Base-by-base conservation (phyloP, 2,329 filamentous ascomycete species). In the Exserohilum rostratum region DNA sequence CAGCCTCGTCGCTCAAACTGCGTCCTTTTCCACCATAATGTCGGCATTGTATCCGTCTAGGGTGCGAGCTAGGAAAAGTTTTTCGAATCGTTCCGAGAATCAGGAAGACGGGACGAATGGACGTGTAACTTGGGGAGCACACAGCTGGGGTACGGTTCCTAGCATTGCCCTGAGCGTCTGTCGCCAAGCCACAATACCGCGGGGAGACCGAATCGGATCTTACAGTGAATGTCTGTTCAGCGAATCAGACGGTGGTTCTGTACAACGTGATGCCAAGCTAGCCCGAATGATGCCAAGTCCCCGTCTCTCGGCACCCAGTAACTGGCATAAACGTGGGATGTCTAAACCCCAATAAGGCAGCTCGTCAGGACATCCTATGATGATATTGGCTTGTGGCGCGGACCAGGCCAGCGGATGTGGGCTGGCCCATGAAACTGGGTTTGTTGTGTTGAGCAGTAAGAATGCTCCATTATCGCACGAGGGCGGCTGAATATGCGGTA, bases 371-470 rank as follows among this genome's bases (percentile, higher is more conserved):
- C 15, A 34, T 34, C 45, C 35, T 25, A 61, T 66, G 55, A 64
- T 64, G 63, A 35, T 58, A 53, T 60, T 57, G 57, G 61, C 55
- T 61, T 48, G 45, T 61, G 48, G 56, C 54, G 57, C 57, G 54
- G 57, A 56, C 55, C 66, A 59, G 42, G 29, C 56, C 57, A 55
- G 56, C 59, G 62, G 60, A 57, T 54, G 38, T 33, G 47, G 59
- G 48, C 58, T 58, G 50, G 56, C 51, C 57, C 58, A 51, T 62
- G 66, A 57, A 50, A 50, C 50, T 61, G 62, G 61, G 57, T 51
- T 46, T 45, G 20, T 46, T 53, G 48, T 62, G 50, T 65, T 50
- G 60, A 72, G 65, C 69, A 73, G 60, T 73, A 60, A 70, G 59
- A 72, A 60, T 55, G 53, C 57, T 51, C 34, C 42, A 55, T 68